Conservation (phyloP, 805 yeast genomes). For the Alloascoidea hylecoeti region DNA sequence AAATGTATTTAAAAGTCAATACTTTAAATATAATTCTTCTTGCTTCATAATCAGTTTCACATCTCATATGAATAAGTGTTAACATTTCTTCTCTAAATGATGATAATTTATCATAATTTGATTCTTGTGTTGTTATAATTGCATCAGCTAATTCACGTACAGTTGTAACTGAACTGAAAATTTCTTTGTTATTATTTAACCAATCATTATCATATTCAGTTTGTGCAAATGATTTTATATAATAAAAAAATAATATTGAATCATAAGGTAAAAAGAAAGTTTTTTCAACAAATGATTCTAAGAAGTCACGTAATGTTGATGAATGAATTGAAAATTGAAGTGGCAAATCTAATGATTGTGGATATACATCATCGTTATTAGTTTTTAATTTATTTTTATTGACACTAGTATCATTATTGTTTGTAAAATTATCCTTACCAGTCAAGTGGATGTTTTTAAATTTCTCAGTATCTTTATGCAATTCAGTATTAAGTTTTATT, state of each 20-base stretch:
- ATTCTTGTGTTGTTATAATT: background rate
- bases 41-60: constrained; percentile 1
- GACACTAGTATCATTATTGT: no score
- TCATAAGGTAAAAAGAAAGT: constrained; percentile 1
- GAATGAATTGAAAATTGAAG: background rate
- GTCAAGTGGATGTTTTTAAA: no score
- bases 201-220: background rate
- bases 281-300: constrained; percentile 1
- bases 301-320: background rate
- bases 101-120: background rate
- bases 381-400: background rate
- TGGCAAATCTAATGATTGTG: background rate
- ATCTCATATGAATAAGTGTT: constrained; percentile 1
- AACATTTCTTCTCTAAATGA: background rate
- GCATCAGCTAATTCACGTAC: background rate
- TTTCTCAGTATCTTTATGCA: no score
- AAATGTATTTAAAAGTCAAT: background rate
- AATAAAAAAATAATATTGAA: background rate
- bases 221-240: background rate
- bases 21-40: background rate
- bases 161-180: constrained; percentile 1
- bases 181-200: background rate
- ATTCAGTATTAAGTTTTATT: no score
- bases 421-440: no score
- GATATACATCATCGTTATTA: constrained; percentile 1